These are phyloP conservation scores for Diutina sp. DNA, from an alignment of 1,139 yeast species.

Conservation along the genomic window DNA sequence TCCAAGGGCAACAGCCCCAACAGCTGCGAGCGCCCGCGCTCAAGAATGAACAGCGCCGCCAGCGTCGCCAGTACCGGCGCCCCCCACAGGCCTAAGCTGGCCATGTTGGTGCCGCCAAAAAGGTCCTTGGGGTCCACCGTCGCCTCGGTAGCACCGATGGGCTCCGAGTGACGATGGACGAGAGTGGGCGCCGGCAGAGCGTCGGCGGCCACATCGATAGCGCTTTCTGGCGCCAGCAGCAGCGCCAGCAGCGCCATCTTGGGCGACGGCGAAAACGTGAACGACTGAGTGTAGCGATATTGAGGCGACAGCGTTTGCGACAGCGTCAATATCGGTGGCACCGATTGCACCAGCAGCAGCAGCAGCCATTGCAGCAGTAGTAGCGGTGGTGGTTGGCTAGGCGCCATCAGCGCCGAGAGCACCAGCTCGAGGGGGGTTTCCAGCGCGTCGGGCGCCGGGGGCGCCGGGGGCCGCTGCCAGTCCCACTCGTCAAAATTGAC, in stretches of 20 bases:
- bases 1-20: background rate
- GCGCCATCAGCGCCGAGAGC: background rate
- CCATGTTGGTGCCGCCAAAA: slow-evolving; percentile 2
- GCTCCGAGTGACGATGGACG: background rate
- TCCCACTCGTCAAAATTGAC: slow-evolving; percentile 1
- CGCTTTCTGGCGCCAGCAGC: background rate
- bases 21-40: slow-evolving; percentile 1
- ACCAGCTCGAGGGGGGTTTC: background rate
- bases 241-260: background rate
- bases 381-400: background rate
- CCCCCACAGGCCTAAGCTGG: background rate
- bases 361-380: background rate
- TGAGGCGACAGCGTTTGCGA: background rate
- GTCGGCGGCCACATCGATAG: background rate
- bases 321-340: background rate
- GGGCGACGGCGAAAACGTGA: background rate
- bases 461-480: background rate
- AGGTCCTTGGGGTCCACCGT: slow-evolving; percentile 2
- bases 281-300: background rate
- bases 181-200: background rate
- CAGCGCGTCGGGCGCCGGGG: background rate
- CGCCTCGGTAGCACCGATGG: background rate
- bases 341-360: background rate
- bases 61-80: background rate
- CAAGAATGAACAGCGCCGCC: background rate